Percentiles rank a stretch among this genome's conserved stretches.
Evolutionary conservation across 2,329 filamentous ascomycete genomes (phyloP).

Genomic region (Talaromyces funiculosus): DNA sequence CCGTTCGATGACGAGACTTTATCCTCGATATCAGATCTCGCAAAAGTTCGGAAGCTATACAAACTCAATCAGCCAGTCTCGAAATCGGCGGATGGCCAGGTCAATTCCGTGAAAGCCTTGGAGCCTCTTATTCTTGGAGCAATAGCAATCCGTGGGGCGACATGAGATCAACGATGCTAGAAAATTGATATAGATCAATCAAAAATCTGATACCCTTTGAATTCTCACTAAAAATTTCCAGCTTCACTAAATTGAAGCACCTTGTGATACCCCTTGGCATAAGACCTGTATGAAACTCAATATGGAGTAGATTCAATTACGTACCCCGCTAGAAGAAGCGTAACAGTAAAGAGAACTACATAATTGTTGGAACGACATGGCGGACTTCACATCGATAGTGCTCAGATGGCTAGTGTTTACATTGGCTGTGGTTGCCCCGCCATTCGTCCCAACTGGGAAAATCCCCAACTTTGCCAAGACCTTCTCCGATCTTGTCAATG

Average conservation of each 20-base stretch:
- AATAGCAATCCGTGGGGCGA: constrained; percentile 68
- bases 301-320: neutral
- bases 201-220: neutral
- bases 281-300: neutral
- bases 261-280: neutral
- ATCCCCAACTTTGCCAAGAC: constrained; percentile 32
- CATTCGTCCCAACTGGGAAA: constrained; percentile 29
- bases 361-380: neutral
- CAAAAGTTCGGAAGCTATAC: constrained; percentile 75
- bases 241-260: too few relatives aligned
- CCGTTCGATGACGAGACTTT: constrained; percentile 62
- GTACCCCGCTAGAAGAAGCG: neutral
- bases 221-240: too few relatives aligned
- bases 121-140: constrained; percentile 66
- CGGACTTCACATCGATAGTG: neutral
- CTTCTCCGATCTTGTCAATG: neutral
- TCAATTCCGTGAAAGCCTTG: constrained; percentile 34
- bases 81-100: constrained; percentile 19
- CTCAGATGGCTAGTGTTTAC: constrained; percentile 6
- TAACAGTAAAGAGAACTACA: neutral
- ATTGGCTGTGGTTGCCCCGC: constrained; percentile 27
- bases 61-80: constrained; percentile 64
- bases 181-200: neutral
- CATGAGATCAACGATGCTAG: constrained; percentile 21
- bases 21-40: constrained; percentile 54